Evolutionary conservation across 352 stramenopile genomes (phyloP), one percentile per base, ranked within the genome.

Genomic region (Phytopythium vexans): DNA sequence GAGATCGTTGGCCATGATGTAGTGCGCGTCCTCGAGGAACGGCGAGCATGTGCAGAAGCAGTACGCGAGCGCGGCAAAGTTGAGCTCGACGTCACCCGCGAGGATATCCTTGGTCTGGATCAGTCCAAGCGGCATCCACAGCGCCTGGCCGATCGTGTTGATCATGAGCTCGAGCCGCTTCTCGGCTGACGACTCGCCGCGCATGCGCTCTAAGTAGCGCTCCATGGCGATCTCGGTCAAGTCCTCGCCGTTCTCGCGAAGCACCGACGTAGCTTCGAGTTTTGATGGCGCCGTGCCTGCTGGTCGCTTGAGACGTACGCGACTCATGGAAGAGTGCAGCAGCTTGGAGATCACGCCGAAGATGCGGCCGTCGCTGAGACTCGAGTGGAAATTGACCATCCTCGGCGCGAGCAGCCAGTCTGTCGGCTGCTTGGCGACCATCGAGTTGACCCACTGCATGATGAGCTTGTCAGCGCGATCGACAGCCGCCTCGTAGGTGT

Each of bases 171-270:
- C 79, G 16, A 92, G 56, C 3, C 79, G 64, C 38, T 87, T 88
- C 50, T 82, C 62, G 16, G 78, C 50, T 6, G 58, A 71, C 6
- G 61, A 58, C 40, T 92, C 82, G 4, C 58, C 62, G 8, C 63
- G 67, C 35, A 92, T 67, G 57, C 82, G 69, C 27, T 89, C 79
- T 45, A 88, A 11, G 52, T 89, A 92, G n/a, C 79, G 62, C 52
- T 88, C 82, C 68, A 87, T 82, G 3, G 68, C 71, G 49, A 90
- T 87, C 50, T 90, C 82, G 0, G 79, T 92, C 10, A 92, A 61
- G n/a, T 89, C 79, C 14, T 90, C 74, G 15, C 82, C 79, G 56
- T 90, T 92, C 45, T 92, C 82, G 14, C 82, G 79, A 49, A 89
- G 51, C 32, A 89, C 67, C 0, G 79, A 86, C 34, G 74, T 67